phyloP scores from a whole-genome alignment of 352 stramenopile species.

The Pythium scleroteichum region DNA sequence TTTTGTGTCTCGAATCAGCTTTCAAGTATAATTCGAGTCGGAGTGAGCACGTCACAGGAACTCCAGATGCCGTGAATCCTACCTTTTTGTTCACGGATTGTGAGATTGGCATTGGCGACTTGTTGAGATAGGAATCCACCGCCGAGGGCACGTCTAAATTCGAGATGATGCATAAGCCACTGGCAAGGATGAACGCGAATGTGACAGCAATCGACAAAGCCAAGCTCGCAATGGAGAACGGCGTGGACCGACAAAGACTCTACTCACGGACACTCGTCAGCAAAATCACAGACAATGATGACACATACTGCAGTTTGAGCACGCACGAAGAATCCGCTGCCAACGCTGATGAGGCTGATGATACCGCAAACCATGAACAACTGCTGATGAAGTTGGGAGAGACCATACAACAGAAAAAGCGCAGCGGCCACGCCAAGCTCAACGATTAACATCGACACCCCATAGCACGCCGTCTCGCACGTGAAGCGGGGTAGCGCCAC shows the following conservation, averaged over 20 bases:
- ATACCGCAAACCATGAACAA: conserved; percentile 39
- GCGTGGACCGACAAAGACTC: conserved; percentile 53
- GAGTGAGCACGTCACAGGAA: too few relatives aligned
- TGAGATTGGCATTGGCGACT: conserved; percentile 36
- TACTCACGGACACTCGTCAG: conserved; percentile 10
- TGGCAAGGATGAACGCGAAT: conserved; percentile 52
- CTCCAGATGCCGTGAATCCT: background rate
- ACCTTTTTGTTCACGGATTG: conserved; percentile 46
- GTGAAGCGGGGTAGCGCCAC: conserved; percentile 44
- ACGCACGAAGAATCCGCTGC: conserved; percentile 49
- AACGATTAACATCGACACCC: conserved; percentile 36
- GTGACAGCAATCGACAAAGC: conserved; percentile 50
- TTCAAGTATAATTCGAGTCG: too few relatives aligned
- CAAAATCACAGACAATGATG: too few relatives aligned
- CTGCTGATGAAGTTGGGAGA: conserved; percentile 36
- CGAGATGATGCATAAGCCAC: conserved; percentile 63
- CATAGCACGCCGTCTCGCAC: conserved; percentile 48
- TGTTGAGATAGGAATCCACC: conserved; percentile 54
- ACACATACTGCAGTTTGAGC: too few relatives aligned
- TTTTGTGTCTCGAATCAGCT: conserved; percentile 51
- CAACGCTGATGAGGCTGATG: conserved; percentile 43
- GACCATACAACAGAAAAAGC: conserved; percentile 45
- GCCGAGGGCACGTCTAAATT: conserved; percentile 40
- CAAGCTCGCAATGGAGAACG: conserved; percentile 49
- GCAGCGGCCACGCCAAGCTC: conserved; percentile 39